These are phyloP conservation scores for Eruca vesicaria DNA, from an alignment of 441 rosid genomes.

Conservation along the genomic window DNA sequence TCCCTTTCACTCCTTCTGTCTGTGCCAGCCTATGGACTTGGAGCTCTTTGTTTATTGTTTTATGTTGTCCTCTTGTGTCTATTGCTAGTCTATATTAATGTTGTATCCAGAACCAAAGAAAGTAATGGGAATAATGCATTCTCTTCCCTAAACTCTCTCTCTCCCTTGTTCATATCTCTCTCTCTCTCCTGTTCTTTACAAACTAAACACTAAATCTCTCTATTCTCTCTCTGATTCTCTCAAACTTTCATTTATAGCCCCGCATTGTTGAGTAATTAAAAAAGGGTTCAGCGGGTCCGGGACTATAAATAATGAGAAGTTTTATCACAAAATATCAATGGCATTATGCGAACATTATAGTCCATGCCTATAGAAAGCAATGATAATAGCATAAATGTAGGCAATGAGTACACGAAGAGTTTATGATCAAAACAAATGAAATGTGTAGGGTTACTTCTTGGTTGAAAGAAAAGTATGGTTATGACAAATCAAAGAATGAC, in stretches of 20 bases:
- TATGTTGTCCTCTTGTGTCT: too few relatives aligned
- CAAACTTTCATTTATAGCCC: not conserved
- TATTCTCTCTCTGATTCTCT: too few relatives aligned
- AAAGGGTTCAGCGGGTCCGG: not conserved
- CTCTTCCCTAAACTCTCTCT: too few relatives aligned
- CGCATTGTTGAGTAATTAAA: not conserved
- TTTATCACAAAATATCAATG: not conserved
- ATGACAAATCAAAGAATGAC: conserved; percentile 31
- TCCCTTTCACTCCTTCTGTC: too few relatives aligned
- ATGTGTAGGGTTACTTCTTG: conserved; percentile 43
- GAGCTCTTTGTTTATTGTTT: too few relatives aligned
- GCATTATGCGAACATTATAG: conserved; percentile 35
- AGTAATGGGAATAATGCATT: too few relatives aligned
- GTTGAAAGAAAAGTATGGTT: conserved; percentile 31
- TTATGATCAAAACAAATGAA: conserved; percentile 32
- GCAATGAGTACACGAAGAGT: conserved; percentile 40
- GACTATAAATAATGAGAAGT: not conserved
- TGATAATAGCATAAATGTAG: conserved; percentile 34
- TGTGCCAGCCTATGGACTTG: too few relatives aligned
- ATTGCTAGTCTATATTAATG: too few relatives aligned
- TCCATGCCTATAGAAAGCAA: conserved; percentile 34
- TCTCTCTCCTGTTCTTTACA: too few relatives aligned
- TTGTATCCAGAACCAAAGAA: too few relatives aligned
- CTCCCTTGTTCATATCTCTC: too few relatives aligned
- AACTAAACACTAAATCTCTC: too few relatives aligned